phyloP scores from a whole-genome alignment of 176 grass and related monocot species.

The Alloteropsis semialata region DNA sequence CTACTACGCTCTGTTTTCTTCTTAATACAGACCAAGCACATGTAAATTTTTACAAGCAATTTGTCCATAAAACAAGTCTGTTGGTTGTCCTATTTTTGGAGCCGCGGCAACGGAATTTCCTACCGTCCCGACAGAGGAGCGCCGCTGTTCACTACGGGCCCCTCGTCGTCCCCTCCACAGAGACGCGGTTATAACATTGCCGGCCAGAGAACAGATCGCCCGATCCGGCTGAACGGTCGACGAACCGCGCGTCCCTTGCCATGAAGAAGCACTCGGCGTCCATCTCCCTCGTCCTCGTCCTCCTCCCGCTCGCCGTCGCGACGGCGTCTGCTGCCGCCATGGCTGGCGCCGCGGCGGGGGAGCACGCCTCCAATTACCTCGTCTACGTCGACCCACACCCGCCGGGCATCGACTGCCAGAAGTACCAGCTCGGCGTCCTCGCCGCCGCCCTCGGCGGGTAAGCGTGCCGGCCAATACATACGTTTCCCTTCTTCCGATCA shows the following conservation, averaged over 20 bases:
- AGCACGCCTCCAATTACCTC: slow-evolving; percentile 26
- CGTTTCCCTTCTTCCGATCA: too few species aligned
- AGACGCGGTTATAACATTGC: not conserved
- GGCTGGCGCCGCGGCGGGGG: not conserved
- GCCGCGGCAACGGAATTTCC: not conserved
- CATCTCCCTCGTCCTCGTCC: not conserved
- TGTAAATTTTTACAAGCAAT: not conserved
- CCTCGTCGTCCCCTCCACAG: not conserved
- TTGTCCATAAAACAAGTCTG: not conserved
- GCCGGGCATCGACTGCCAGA: slow-evolving; percentile 10
- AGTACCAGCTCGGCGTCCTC: slow-evolving; percentile 48
- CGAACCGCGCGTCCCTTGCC: not conserved
- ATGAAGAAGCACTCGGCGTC: slow-evolving; percentile 10
- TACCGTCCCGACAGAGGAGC: not conserved
- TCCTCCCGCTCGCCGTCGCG: not conserved
- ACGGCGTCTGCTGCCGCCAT: not conserved
- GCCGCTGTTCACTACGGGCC: not conserved
- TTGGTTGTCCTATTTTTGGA: not conserved
- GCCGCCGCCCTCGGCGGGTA: slow-evolving; percentile 43
- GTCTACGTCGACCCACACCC: slow-evolving; percentile 31
- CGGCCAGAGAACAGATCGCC: too few species aligned
- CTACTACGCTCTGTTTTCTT: not conserved
- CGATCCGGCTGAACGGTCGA: not conserved
- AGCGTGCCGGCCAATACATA: too few species aligned
- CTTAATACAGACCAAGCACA: not conserved